Evolutionary conservation across 2,329 filamentous ascomycete genomes (phyloP), one percentile per base, ranked within the genome.

Genomic region (Colletotrichum truncatum): DNA sequence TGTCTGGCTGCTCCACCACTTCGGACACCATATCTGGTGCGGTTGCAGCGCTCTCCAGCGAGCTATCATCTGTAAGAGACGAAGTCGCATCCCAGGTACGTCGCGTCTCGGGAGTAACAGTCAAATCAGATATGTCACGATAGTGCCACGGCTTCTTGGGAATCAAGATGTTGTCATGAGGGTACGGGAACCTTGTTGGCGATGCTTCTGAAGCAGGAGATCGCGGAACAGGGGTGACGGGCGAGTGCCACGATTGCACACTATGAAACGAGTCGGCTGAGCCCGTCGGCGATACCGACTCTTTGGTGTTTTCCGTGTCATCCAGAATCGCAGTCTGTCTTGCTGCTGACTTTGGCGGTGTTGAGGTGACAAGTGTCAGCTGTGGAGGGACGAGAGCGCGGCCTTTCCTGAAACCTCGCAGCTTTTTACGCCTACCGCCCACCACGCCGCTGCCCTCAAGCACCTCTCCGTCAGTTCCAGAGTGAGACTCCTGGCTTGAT

Each of bases 221-320:
- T 6, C 79, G 80, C 21, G 81, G 81, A 3, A 82, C 73, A 25
- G 81, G 76, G 5, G 77, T 77, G 36, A 78, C 72, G 9, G 80
- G 77, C 21, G 84, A 82, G 67, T 83, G 79, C 84, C 84, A 86
- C 8, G 85, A 85, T 64, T 85, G 78, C 5, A 82, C 77, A 60
- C 81, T 86, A 70, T 86, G 84, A 67, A 88, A 87, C 1, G 86
- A 87, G 55, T 86, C 85, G 14, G 81, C 74, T 12, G 82, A 82
- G 34, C 73, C 79, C 28, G 80, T 78, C 4, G 84, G 81, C 9
- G 85, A 85, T n/a, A 74, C 70, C 10, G 74, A 70, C 32, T 73
- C 73, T 48, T 73, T 64, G 28, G 71, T 55, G 43, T 67, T 45
- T 54, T 70, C 52, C 59, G 68, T 52, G 46, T 58, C 41, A 43